Evolutionary conservation across 345 rosid species (phyloP), one percentile per base, ranked within the genome.

Genomic region (Eutrema heterophyllum): DNA sequence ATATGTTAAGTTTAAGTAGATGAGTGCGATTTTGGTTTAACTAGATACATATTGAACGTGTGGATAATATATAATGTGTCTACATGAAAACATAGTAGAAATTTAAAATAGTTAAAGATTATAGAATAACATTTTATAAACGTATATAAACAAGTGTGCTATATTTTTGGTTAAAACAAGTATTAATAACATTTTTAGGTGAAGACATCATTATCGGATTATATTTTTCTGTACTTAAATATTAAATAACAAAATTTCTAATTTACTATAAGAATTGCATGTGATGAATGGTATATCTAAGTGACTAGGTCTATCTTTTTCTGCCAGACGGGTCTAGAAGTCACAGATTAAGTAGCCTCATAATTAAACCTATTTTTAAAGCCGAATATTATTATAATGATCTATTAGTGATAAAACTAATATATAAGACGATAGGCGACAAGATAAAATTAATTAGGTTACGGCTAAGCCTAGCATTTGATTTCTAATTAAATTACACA

Each of bases 361-460:
- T 18, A 62, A 33, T 51, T 21, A 63, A 29, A 43, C 44, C 61
- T 61, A 71, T 30, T 16, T 39, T 21, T 71, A 39, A 40, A 45
- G n/a, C 30, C 7, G 4, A 58, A 9, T 21, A 72, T 52, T 72
- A 62, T 52, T 51, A 13, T 51, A 72, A 41, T 33, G 43, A 62
- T 62, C 27, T 51, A 62, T 8, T 49, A 16, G 32, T 29, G 21
- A 61, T 56, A 11, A 62, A 63, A 62, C 43, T 35, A 64, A n/a
- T 38, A 21, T 21, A 21, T 21, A 49, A 41, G 21, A 45, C 12
- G 9, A 15, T 64, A 64, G 50, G 58, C 33, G 64, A 73, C 77
- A 54, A 73, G 58, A 65, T 40, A 38, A 55, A 60, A 64, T n/a
- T 39, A 73, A 45, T 64, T 73, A 73, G 70, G 64, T 64, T 55